Evolutionary conservation across 129 eudicot genomes (phyloP).

Genomic region (Flaveria bidentis): DNA sequence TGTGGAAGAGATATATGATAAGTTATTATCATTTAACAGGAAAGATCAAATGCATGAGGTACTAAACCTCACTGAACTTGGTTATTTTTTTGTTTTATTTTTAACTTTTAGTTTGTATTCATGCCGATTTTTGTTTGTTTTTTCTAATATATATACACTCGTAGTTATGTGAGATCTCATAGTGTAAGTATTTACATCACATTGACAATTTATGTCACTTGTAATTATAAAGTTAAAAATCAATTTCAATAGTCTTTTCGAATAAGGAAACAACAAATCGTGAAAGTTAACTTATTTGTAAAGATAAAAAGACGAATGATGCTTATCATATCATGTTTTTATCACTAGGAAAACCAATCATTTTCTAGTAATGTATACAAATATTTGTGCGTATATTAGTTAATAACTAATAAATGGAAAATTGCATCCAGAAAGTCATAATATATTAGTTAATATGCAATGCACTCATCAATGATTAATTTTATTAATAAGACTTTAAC

Average conservation of each 20-base stretch:
- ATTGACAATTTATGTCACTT: neutral
- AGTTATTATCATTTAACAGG: neutral
- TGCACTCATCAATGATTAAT: neutral
- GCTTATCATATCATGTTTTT: neutral
- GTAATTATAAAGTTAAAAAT: neutral
- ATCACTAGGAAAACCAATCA: neutral
- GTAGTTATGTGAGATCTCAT: neutral
- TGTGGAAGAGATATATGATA: neutral
- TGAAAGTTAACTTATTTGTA: neutral
- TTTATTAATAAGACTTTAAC: constrained; percentile 5
- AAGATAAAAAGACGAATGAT: neutral
- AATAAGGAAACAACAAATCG: neutral
- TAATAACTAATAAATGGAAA: neutral
- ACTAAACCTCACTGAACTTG: no score
- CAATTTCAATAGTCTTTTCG: neutral
- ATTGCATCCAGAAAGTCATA: neutral
- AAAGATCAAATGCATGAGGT: neutral
- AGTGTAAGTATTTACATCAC: neutral
- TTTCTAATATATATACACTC: no score
- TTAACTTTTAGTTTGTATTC: no score
- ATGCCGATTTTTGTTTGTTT: no score
- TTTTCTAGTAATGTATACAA: neutral
- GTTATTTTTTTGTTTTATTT: no score
- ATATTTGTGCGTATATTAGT: neutral
- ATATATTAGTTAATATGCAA: neutral